These are phyloP conservation scores for Coniochaeta ligniaria DNA, from an alignment of 2,329 filamentous ascomycete genomes.

Conservation along the genomic window DNA sequence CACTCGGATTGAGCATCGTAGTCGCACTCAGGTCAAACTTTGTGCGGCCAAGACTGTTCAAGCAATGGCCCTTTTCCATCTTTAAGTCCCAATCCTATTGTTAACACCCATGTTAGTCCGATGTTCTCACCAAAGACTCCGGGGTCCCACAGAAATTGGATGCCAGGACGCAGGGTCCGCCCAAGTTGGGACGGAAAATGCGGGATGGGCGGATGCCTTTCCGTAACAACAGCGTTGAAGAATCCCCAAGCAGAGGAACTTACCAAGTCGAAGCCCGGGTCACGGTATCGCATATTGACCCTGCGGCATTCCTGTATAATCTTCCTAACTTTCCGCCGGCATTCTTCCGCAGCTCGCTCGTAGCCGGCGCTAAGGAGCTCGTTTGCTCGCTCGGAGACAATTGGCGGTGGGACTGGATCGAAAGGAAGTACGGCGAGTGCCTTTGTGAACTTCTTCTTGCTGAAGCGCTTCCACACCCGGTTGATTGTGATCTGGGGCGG, in stretches of 20 bases:
- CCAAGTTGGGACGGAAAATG: background rate
- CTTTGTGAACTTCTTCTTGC: slow-evolving; percentile 56
- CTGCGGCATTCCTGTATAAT: slow-evolving; percentile 60
- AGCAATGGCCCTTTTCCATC: slow-evolving; percentile 49
- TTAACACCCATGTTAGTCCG: background rate
- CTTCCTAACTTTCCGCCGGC: slow-evolving; percentile 52
- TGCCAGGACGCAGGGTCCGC: background rate
- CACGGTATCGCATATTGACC: slow-evolving; percentile 73
- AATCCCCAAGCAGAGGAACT: slow-evolving; percentile 18
- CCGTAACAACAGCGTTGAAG: background rate
- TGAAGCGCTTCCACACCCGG: slow-evolving; percentile 57
- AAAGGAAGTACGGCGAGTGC: slow-evolving; percentile 60
- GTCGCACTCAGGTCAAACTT: slow-evolving; percentile 44
- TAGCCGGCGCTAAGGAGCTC: slow-evolving; percentile 54
- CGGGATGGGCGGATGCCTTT: background rate
- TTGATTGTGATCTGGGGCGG: slow-evolving; percentile 61
- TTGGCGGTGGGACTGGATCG: slow-evolving; percentile 47
- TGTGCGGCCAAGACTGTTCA: slow-evolving; percentile 43
- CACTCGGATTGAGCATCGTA: slow-evolving; percentile 36
- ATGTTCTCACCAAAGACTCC: background rate
- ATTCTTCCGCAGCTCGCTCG: slow-evolving; percentile 57
- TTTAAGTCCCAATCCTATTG: slow-evolving; percentile 60
- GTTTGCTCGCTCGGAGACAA: slow-evolving; percentile 45
- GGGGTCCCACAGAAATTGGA: background rate
- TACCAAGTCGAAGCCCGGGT: slow-evolving; percentile 53